Evolutionary conservation across 2,329 filamentous ascomycete species (phyloP).

Genomic region (Diaporthe aspalathi): DNA sequence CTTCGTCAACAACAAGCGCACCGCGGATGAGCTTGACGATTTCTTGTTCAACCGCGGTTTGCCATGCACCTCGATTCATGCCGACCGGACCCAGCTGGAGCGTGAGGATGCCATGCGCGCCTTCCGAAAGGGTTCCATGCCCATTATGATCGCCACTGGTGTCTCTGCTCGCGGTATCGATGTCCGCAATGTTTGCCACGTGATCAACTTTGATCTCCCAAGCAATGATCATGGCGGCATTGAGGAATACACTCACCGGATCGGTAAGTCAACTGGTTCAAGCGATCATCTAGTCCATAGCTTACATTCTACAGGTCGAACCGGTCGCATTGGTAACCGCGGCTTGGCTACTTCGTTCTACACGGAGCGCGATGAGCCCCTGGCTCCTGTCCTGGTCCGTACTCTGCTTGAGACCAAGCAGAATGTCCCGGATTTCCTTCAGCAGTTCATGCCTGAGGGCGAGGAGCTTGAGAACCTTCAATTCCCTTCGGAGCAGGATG

Average conservation of each 20-base stretch:
- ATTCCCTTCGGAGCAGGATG: constrained; percentile 61
- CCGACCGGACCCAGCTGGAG: constrained; percentile 87
- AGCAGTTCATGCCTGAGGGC: constrained; percentile 70
- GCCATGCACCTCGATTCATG: constrained; percentile 89
- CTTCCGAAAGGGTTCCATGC: constrained; percentile 79
- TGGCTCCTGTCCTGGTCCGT: constrained; percentile 81
- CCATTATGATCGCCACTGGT: constrained; percentile 87
- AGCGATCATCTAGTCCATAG: background rate
- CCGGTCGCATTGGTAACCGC: constrained; percentile 89
- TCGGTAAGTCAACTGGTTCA: constrained; percentile 68
- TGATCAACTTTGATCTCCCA: constrained; percentile 94
- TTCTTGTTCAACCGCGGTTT: constrained; percentile 83
- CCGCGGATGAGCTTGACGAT: constrained; percentile 88
- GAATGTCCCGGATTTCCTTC: constrained; percentile 83
- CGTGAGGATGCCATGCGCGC: constrained; percentile 91
- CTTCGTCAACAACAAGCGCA: constrained; percentile 86
- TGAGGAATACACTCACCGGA: constrained; percentile 92
- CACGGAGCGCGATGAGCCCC: constrained; percentile 78
- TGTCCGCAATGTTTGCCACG: constrained; percentile 85
- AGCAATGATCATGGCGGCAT: constrained; percentile 83
- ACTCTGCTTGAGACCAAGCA: constrained; percentile 85
- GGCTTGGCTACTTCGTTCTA: constrained; percentile 92
- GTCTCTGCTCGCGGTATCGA: constrained; percentile 91
- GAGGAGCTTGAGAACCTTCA: constrained; percentile 58
- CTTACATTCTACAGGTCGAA: constrained; percentile 74